A percentile compares a stretch with the other conserved stretches of the same genome.
phyloP scores from a whole-genome alignment of 257 asterid species.

The Knoxia roxburghii region DNA sequence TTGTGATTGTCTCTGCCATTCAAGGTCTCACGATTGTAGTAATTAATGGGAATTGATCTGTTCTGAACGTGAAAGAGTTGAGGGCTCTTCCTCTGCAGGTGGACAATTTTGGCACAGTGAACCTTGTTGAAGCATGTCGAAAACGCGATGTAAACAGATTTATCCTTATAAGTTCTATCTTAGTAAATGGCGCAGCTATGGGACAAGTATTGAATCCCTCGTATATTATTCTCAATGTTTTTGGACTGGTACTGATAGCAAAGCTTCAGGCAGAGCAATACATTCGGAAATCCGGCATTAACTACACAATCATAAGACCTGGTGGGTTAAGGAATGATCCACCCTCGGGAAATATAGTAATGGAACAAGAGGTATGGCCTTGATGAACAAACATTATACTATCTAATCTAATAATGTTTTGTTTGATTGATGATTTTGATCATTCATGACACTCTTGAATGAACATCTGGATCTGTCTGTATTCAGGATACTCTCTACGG shows the following conservation, averaged over 20 bases:
- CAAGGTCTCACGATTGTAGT: too few relatives aligned
- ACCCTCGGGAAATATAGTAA: slow-evolving; percentile 74
- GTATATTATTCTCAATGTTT: slow-evolving; percentile 74
- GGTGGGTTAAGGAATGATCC: slow-evolving; percentile 89
- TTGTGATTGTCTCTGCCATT: too few relatives aligned
- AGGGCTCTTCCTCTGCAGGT: slow-evolving; percentile 56
- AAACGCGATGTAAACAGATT: slow-evolving; percentile 69
- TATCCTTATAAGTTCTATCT: slow-evolving; percentile 79
- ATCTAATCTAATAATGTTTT: too few relatives aligned
- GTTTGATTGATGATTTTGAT: too few relatives aligned
- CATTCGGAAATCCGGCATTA: slow-evolving; percentile 84
- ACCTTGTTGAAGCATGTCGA: slow-evolving; percentile 91
- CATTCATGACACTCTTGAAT: too few relatives aligned
- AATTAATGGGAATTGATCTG: background rate
- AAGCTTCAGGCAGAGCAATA: slow-evolving; percentile 92
- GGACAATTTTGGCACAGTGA: slow-evolving; percentile 88
- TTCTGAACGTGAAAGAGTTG: background rate
- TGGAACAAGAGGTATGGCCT: slow-evolving; percentile 78
- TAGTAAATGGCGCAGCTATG: slow-evolving; percentile 97
- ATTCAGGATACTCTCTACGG: slow-evolving; percentile 70
- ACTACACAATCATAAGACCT: slow-evolving; percentile 88
- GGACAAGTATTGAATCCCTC: slow-evolving; percentile 88
- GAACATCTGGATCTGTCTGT: too few relatives aligned
- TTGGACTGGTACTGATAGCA: slow-evolving; percentile 80
- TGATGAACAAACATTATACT: too few relatives aligned